These are phyloP conservation scores for Hirsutella thompsonii DNA, from an alignment of 2,329 filamentous ascomycete genomes.

Conservation along the genomic window DNA sequence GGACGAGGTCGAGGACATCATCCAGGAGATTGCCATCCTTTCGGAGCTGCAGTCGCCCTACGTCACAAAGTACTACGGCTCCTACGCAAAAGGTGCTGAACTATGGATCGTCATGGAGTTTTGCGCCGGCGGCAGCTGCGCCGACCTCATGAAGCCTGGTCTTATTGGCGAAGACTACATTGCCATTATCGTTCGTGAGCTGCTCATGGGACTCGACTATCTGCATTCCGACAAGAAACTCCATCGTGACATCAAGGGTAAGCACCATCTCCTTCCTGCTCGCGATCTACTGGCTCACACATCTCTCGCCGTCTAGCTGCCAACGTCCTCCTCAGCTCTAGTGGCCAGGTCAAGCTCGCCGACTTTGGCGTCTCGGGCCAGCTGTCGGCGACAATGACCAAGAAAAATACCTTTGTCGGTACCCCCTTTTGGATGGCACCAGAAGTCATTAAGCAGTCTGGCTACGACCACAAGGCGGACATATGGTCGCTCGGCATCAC, in stretches of 20 bases:
- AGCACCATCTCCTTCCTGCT: slow-evolving; percentile 5
- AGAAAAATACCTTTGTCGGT: slow-evolving; percentile 98
- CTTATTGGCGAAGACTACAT: slow-evolving; percentile 91
- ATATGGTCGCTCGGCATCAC: slow-evolving; percentile 97
- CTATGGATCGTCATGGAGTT: slow-evolving; percentile 99
- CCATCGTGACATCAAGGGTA: slow-evolving; percentile 91
- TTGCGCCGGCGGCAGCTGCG: slow-evolving; percentile 91
- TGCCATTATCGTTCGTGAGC: slow-evolving; percentile 82
- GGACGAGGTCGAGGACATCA: slow-evolving; percentile 98
- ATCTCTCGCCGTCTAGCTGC: slow-evolving; percentile 46
- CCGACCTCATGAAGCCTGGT: slow-evolving; percentile 89
- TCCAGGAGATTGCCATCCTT: slow-evolving; percentile 94
- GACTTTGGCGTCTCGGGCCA: slow-evolving; percentile 97
- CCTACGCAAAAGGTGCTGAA: slow-evolving; percentile 89
- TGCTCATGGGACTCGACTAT: slow-evolving; percentile 84
- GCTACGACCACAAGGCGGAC: slow-evolving; percentile 95
- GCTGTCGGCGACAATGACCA: slow-evolving; percentile 94
- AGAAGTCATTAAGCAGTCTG: slow-evolving; percentile 96
- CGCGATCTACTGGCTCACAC: not conserved
- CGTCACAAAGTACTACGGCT: slow-evolving; percentile 96
- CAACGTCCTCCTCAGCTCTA: slow-evolving; percentile 79
- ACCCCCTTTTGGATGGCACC: slow-evolving; percentile 99
- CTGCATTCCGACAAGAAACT: slow-evolving; percentile 92
- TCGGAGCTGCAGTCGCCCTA: slow-evolving; percentile 93
- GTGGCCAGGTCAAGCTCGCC: slow-evolving; percentile 90